Base-by-base conservation (phyloP, 176 grass and related monocot species). In the Zoysia japonica region DNA sequence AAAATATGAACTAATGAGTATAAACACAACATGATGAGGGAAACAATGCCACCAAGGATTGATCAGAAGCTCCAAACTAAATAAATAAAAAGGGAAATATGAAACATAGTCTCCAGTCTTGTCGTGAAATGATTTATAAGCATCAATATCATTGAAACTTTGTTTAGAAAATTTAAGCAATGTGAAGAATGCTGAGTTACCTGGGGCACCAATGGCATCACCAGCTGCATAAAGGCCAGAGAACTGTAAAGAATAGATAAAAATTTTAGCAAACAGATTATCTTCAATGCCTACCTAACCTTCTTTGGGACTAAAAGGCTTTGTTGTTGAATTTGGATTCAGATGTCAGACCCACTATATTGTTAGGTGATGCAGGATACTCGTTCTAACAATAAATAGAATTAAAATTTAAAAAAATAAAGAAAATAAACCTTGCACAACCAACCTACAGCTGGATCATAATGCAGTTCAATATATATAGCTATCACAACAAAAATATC, bases 151-250 rank as follows among this genome's bases (percentile, higher is more conserved):
- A 61, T 75, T 50, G 15, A 80, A 51, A 42, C 5, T 3, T 67
- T 42, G 48, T 70, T 63, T 4, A 67, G 40, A 17, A 39, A 78
- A 52, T 14, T 35, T 44, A 68, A 76, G 71, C 14, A 57, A 47
- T 59, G 37, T 36, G 56, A 11, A 28, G 67, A 12, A 80, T 75
- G 76, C 28, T 70, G 84, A 52, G 55, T 61, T 91, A 99, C 96
- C 88, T 85, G 90, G 80, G 77, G 78, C 80, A 85, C 83, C 86
- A 82, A 78, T 71, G 67, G 64, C 79, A 70, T 91, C 96, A 81
- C 76, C 90, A 82, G 77, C 90, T 47, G 88, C 88, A 84, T 91
- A 94, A 68, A 89, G 77, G 44, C 88, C 86, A 78, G 90, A 99
- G 72, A 93, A 91, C 96, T 99, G 88, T 42, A 92, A 78, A 87